Conservation (phyloP, 805 yeast species). For the Metschnikowia amazonensis region DNA sequence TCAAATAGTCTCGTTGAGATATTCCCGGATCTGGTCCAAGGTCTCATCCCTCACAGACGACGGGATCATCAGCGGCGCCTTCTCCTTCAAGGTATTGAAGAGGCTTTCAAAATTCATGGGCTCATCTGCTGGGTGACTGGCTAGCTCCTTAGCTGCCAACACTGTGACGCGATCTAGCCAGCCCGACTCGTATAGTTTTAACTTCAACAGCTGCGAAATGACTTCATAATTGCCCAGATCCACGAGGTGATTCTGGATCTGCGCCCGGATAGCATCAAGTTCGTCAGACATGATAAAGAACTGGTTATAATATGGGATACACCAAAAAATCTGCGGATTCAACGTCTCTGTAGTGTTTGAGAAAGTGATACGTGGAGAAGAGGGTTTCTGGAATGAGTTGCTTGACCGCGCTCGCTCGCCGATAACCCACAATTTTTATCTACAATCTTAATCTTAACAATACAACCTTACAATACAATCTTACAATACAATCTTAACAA, state of each 20-base stretch:
- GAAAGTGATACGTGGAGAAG: no score
- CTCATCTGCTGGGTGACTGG: conserved; percentile 32
- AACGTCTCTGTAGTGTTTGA: no score
- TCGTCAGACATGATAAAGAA: conserved; percentile 28
- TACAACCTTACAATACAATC: no score
- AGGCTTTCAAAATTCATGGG: conserved; percentile 50
- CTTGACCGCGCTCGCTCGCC: no score
- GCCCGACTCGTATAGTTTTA: conserved; percentile 69
- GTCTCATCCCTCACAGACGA: conserved; percentile 57
- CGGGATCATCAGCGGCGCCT: conserved; percentile 71
- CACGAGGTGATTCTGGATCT: conserved; percentile 67
- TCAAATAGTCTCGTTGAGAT: conserved; percentile 41
- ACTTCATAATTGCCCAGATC: conserved; percentile 77
- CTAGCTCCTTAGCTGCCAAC: conserved; percentile 48
- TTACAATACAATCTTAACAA: no score
- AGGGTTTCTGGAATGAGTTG: no score
- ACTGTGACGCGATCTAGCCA: conserved; percentile 78
- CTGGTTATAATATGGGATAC: no score
- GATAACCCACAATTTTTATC: no score
- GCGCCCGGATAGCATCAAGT: conserved; percentile 46
- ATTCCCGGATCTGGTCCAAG: conserved; percentile 53
- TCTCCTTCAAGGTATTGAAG: conserved; percentile 51
- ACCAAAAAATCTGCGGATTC: no score
- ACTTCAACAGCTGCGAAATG: conserved; percentile 60
- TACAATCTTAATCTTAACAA: no score